Evolutionary conservation across 1,284 basidiomycete species (phyloP), one percentile per base, ranked within the genome.

Genomic region (Pseudozyma sp.): DNA sequence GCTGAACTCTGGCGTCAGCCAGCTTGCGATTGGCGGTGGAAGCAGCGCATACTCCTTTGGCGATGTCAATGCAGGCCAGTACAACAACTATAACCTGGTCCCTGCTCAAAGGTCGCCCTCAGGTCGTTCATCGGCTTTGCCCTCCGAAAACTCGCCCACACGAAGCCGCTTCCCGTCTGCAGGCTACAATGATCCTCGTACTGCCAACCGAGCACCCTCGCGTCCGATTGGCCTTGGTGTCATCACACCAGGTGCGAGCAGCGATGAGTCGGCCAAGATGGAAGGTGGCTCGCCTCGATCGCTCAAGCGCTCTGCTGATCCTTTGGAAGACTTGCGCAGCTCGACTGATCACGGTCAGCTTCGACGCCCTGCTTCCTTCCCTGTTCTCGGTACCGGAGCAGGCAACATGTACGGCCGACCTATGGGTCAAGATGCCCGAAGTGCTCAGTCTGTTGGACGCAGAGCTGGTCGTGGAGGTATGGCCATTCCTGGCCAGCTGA

Each of bases 221-320:
- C 72, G 72, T 8, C 56, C 67, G 5, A 47, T 75, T 21, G 72
- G 72, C 10, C 58, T 75, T 4, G 72, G 72, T 12, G 62, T 75
- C 44, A 38, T 75, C 21, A 59, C 52, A 1, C 49, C 59, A 12
- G 63, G 59, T 3, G 4, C 52, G 16, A 67, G 67, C 57, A 70
- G 72, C 47, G 67, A 70, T 54, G 72, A 75, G 13, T 64, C 59
- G 31, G 12, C 19, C 44, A 70, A 60, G 38, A 14, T 21, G 36
- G 62, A 67, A 31, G 55, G 60, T 14, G 69, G 58, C 31, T 76
- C 73, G 34, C 73, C 73, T 1, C 52, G 73, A 18, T 68, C 68
- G n/a, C 62, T 76, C 43, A 76, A 76, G 62, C 73, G 73, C 42
- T 55, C 73, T 6, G 73, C 68, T 7, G 73, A 76, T 45, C 69